Percentiles rank a stretch among this genome's conserved stretches.
These are phyloP conservation scores for Aspergillus melleus DNA, from an alignment of 2,329 filamentous ascomycete species.

Conservation along the genomic window DNA sequence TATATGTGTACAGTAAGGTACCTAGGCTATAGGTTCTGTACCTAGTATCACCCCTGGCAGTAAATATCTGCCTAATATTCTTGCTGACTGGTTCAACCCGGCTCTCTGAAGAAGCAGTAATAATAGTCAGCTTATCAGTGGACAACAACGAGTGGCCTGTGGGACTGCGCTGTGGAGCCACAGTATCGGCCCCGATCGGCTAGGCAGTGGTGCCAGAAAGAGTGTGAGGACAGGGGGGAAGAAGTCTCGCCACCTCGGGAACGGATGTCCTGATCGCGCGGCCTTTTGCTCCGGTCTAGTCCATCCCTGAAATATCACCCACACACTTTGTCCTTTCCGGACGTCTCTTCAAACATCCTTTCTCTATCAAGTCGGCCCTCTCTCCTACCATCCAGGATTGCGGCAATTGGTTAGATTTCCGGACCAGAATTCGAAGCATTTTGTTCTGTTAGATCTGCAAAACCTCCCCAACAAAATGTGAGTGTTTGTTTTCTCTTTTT, in stretches of 20 bases:
- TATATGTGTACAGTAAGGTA: no score
- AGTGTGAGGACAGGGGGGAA: conserved; percentile 20
- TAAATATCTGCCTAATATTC: no score
- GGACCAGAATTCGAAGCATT: background rate
- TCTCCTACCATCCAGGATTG: background rate
- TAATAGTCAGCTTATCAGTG: conserved; percentile 7
- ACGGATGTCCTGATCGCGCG: conserved; percentile 21
- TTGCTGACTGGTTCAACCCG: no score
- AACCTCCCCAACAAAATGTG: background rate
- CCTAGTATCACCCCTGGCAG: no score
- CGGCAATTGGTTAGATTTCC: background rate
- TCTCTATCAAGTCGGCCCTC: background rate
- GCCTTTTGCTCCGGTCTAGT: conserved; percentile 7
- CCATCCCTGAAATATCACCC: conserved; percentile 23
- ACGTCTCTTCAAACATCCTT: background rate
- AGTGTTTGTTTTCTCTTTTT: background rate
- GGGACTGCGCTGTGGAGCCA: background rate
- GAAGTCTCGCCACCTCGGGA: conserved; percentile 39
- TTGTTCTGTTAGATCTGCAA: background rate
- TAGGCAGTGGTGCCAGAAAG: conserved; percentile 33
- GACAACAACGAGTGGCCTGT: background rate
- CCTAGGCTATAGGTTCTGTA: no score
- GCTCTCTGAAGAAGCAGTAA: background rate
- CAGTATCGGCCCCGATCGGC: conserved; percentile 30
- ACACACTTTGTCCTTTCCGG: background rate